Conservation (phyloP, 78 protist genomes). For the Neovahlkampfia damariscottae region DNA sequence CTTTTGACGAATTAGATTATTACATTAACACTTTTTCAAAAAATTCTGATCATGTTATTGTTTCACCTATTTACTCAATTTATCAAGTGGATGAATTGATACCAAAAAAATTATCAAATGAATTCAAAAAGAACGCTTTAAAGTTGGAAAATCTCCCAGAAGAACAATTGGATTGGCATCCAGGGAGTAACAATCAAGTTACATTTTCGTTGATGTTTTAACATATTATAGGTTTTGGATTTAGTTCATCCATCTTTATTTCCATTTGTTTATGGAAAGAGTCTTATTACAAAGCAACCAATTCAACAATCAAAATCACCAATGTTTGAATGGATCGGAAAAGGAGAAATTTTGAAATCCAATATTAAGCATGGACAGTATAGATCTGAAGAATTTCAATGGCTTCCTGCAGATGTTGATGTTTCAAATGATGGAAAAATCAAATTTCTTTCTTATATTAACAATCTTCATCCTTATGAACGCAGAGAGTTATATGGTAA, state of each 20-base stretch:
- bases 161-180: not conserved
- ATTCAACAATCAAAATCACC: not conserved
- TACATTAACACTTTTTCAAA: not conserved
- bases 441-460: conserved; percentile 26
- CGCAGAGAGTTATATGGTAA: conserved; percentile 20
- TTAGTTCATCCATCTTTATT: not conserved
- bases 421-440: conserved; percentile 24
- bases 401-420: conserved; percentile 30
- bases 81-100: not conserved
- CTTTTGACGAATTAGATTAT: not conserved
- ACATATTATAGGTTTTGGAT: too few relatives aligned
- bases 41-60: not conserved
- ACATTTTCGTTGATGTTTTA: too few relatives aligned
- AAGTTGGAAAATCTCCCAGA: not conserved
- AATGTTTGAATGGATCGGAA: not conserved
- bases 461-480: conserved; percentile 35
- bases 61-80: not conserved
- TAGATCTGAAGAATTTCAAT: conserved; percentile 18
- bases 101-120: not conserved
- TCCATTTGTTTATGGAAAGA: not conserved
- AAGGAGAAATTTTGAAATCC: too few relatives aligned
- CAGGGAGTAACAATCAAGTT: not conserved
- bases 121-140: not conserved
- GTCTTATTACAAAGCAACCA: too few relatives aligned
- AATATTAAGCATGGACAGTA: not conserved